Percentiles rank a stretch among this genome's conserved stretches.
phyloP scores from a whole-genome alignment of 2,329 filamentous ascomycete species.

The Diaporthe helianthi region DNA sequence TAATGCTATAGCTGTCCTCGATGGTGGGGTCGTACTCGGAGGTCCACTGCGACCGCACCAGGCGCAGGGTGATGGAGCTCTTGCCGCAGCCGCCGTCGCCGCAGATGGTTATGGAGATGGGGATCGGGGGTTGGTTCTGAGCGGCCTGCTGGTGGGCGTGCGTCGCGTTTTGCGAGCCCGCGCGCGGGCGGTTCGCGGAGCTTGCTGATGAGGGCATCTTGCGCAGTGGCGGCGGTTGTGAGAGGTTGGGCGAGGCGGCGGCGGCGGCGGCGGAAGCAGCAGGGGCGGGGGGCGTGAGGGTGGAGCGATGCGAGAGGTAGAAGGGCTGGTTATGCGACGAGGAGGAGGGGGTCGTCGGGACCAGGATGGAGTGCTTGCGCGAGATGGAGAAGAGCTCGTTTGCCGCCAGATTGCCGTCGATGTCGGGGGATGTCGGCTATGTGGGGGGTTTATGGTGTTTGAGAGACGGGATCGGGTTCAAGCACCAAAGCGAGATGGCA shows the following conservation, averaged over 20 bases:
- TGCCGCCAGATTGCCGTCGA: constrained; percentile 32
- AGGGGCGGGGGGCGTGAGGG: constrained; percentile 11
- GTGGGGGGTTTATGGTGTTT: constrained; percentile 14
- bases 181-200: constrained; percentile 28
- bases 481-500: constrained; percentile 23
- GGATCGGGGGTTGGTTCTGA: constrained; percentile 52
- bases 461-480: constrained; percentile 12
- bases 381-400: constrained; percentile 34
- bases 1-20: constrained; percentile 86
- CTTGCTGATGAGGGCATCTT: constrained; percentile 34
- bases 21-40: constrained; percentile 83
- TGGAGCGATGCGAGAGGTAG: constrained; percentile 32
- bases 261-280: constrained; percentile 1
- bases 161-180: constrained; percentile 32
- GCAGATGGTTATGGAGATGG: constrained; percentile 81
- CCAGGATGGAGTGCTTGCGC: constrained; percentile 35
- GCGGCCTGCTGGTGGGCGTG: constrained; percentile 33
- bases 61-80: constrained; percentile 82
- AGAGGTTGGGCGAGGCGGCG: constrained; percentile 8
- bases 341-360: constrained; percentile 31
- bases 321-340: constrained; percentile 27
- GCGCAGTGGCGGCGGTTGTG: constrained; percentile 8
- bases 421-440: constrained; percentile 1
- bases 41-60: constrained; percentile 84
- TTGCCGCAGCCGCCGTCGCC: constrained; percentile 87